Percentiles rank a stretch among this genome's conserved stretches.
Evolutionary conservation across 768 basidiomycete genomes (phyloP).

Genomic region (Pleurotus pulmonarius): DNA sequence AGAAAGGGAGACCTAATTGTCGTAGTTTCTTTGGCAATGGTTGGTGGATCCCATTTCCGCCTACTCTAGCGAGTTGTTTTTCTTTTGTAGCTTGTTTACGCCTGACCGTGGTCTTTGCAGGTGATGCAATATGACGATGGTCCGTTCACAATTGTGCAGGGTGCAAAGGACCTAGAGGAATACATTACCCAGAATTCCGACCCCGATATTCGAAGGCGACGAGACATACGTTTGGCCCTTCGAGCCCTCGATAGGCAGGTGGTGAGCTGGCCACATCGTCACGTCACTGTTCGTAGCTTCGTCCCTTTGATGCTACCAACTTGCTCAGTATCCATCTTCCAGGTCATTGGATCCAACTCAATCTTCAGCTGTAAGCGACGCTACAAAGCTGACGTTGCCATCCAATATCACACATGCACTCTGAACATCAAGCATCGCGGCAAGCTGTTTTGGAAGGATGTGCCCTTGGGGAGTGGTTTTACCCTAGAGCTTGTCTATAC

Average conservation of each 20-base stretch:
- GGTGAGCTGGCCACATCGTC: conserved; percentile 63
- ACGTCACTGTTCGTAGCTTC: conserved; percentile 39
- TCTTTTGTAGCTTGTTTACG: background rate
- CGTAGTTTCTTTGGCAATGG: conserved; percentile 67
- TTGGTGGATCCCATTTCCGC: conserved; percentile 81
- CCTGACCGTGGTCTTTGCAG: conserved; percentile 23
- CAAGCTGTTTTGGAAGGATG: conserved; percentile 43
- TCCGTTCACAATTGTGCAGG: conserved; percentile 40
- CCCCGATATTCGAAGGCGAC: conserved; percentile 40
- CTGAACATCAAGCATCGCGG: conserved; percentile 53
- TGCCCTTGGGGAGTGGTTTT: conserved; percentile 70
- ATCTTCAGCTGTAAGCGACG: conserved; percentile 42
- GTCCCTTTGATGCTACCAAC: background rate
- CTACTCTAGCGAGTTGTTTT: conserved; percentile 49
- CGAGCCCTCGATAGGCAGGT: conserved; percentile 61
- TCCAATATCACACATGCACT: conserved; percentile 41
- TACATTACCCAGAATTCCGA: conserved; percentile 64
- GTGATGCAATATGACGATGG: conserved; percentile 70
- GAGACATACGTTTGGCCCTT: conserved; percentile 59
- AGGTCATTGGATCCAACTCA: conserved; percentile 46
- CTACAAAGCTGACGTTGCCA: conserved; percentile 48
- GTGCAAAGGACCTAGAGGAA: conserved; percentile 45
- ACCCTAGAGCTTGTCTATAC: conserved; percentile 55
- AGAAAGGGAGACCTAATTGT: conserved; percentile 28
- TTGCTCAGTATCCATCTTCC: background rate